These are phyloP conservation scores for Trichoderma erinaceum DNA, from an alignment of 495 filamentous ascomycete species.

Conservation along the genomic window DNA sequence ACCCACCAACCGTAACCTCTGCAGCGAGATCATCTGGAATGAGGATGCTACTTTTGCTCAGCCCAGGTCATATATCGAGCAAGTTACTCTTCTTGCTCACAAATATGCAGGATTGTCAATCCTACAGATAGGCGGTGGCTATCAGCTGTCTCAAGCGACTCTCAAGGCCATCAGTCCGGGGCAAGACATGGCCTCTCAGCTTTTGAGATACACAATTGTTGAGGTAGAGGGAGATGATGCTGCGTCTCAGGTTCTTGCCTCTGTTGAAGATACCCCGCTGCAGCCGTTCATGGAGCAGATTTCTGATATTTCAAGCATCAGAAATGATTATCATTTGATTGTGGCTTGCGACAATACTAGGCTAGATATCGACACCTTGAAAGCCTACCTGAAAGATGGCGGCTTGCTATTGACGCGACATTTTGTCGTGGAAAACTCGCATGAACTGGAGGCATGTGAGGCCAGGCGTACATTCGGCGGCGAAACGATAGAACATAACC, in stretches of 20 bases:
- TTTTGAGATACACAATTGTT: constrained; percentile 12
- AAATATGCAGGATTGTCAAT: background rate
- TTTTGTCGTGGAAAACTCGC: background rate
- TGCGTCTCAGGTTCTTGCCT: background rate
- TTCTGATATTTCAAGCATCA: background rate
- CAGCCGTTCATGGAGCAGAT: background rate
- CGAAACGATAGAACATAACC: background rate
- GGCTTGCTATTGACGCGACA: background rate
- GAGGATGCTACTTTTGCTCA: constrained; percentile 14
- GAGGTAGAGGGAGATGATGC: background rate
- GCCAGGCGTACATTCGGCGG: background rate
- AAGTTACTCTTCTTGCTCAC: background rate
- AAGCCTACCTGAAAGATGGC: background rate
- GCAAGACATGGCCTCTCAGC: background rate
- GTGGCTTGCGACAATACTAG: background rate
- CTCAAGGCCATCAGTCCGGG: background rate
- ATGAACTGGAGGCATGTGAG: background rate
- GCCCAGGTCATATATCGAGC: background rate
- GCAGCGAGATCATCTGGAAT: constrained; percentile 29
- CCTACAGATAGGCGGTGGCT: constrained; percentile 8
- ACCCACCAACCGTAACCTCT: constrained; percentile 28
- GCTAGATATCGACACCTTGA: background rate
- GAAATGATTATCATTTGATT: background rate
- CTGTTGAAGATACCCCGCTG: background rate
- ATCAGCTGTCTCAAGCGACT: background rate